These are phyloP conservation scores for Vitis cinerea DNA, from an alignment of 164 flowering plant species.

Conservation along the genomic window DNA sequence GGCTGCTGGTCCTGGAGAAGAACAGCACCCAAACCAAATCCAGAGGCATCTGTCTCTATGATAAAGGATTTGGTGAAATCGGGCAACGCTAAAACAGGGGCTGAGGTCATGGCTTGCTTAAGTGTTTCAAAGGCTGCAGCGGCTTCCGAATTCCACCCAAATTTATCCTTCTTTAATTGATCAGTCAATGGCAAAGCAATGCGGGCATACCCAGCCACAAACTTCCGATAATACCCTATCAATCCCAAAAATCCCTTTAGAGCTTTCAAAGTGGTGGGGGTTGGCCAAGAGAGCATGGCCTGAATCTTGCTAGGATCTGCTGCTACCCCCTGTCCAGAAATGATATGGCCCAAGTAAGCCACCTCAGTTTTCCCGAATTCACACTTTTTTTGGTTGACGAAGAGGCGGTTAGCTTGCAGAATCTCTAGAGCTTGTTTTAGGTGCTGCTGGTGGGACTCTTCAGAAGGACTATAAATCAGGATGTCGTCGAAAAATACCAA, in stretches of 20 bases:
- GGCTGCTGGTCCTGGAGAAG: too few species aligned
- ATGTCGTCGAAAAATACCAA: slow-evolving; percentile 3
- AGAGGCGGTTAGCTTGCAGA: too few species aligned
- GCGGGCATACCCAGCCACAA: not conserved
- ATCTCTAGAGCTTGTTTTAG: too few species aligned
- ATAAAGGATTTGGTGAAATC: too few species aligned
- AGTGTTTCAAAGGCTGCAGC: not conserved
- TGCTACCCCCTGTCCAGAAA: not conserved
- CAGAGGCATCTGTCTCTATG: too few species aligned
- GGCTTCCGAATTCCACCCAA: too few species aligned
- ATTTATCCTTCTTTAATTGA: not conserved
- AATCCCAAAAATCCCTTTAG: slow-evolving; percentile 9
- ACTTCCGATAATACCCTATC: slow-evolving; percentile 6
- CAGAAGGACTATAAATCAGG: not conserved
- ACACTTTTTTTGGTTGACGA: too few species aligned
- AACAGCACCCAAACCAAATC: too few species aligned
- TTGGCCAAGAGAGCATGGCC: not conserved
- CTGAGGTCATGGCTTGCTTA: not conserved
- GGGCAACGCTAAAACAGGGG: too few species aligned
- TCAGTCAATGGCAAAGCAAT: not conserved
- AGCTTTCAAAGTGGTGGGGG: not conserved
- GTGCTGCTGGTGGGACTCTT: too few species aligned
- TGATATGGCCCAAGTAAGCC: too few species aligned
- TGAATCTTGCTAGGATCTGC: not conserved
- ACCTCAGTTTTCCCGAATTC: too few species aligned